Base-by-base conservation (phyloP, 176 grass and related monocot species). In the Urochloa ruziziensis region DNA sequence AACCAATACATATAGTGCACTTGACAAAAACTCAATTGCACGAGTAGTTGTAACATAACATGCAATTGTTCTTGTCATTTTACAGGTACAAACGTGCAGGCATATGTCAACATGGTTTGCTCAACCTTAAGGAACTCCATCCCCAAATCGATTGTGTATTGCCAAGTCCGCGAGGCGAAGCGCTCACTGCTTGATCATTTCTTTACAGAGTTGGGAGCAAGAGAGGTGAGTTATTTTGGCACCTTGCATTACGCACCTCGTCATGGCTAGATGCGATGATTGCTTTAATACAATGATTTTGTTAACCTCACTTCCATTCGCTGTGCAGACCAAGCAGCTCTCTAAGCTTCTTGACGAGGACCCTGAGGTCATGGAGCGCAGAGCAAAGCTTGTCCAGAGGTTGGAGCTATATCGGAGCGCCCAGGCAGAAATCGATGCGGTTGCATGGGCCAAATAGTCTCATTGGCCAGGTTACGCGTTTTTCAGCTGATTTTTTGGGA, bases 141-240 rank as follows among this genome's bases (percentile, higher is more conserved):
- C 27, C 96, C 96, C 0, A 99, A 99, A 79, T 99, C 96, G 23
- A 86, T 99, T 12, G 96, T 99, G 1, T 96, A 99, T 39, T 90
- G 96, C 52, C 96, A 99, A 99, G 93, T 99, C 11, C 91, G 96
- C 24, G 93, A 99, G 62, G 96, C 93, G 4, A 99, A 99, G 53
- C 91, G 96, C 54, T 99, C 96, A 74, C 85, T 99, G 62, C 96
- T 99, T 2, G 96, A 99, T 88, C 93, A 94, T 73, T 99, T 99
- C 89, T 99, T 99, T 63, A 99, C 96, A 28, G 96, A 99, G 56
- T 72, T 99, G 83, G 96, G 96, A 66, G 89, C 94, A 62, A 99
- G 90, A 89, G 96, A 96, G 93, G 96, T 99, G 47, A 89, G 60
- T 73, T 21, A 32, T 21, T 73, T 51, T 27, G 17, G 64, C 19